These are phyloP conservation scores for Endoconidiophora laricicola DNA, from an alignment of 2,329 filamentous ascomycete genomes.

Conservation along the genomic window DNA sequence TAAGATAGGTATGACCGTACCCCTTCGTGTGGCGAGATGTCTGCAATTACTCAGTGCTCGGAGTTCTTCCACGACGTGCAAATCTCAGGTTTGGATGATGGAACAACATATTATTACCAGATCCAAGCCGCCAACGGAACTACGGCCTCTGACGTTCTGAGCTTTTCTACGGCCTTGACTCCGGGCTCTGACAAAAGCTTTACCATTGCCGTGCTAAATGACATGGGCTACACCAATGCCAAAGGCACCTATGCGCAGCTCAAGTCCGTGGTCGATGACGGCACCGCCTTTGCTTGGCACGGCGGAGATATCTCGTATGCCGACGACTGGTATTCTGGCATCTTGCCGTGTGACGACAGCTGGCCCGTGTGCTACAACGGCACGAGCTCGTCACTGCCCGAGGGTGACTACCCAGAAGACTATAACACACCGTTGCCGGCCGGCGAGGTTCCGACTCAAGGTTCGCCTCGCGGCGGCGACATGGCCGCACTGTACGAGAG, in stretches of 20 bases:
- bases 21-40: conserved; percentile 29
- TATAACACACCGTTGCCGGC: conserved; percentile 28
- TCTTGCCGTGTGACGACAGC: conserved; percentile 28
- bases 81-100: conserved; percentile 24
- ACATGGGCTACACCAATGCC: conserved; percentile 38
- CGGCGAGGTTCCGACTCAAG: conserved; percentile 29
- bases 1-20: conserved; percentile 30
- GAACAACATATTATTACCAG: conserved; percentile 34
- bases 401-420: conserved; percentile 21
- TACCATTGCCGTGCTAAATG: conserved; percentile 30
- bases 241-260: conserved; percentile 30
- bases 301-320: conserved; percentile 35
- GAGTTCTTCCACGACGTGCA: conserved; percentile 35
- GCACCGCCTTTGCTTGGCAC: conserved; percentile 34
- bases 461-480: conserved; percentile 29
- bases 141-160: conserved; percentile 28
- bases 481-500: conserved; percentile 32
- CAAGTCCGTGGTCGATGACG: conserved; percentile 24
- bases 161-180: conserved; percentile 28
- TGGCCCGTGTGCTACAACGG: conserved; percentile 38
- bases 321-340: conserved; percentile 34
- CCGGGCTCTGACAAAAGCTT: conserved; percentile 27
- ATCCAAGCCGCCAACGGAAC: conserved; percentile 33
- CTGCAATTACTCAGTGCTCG: conserved; percentile 30
- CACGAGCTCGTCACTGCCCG: conserved; percentile 24